A percentile compares a stretch with the other conserved stretches of the same genome.
phyloP scores from a whole-genome alignment of 2,329 filamentous ascomycete species.

The Thyridium curvatum region DNA sequence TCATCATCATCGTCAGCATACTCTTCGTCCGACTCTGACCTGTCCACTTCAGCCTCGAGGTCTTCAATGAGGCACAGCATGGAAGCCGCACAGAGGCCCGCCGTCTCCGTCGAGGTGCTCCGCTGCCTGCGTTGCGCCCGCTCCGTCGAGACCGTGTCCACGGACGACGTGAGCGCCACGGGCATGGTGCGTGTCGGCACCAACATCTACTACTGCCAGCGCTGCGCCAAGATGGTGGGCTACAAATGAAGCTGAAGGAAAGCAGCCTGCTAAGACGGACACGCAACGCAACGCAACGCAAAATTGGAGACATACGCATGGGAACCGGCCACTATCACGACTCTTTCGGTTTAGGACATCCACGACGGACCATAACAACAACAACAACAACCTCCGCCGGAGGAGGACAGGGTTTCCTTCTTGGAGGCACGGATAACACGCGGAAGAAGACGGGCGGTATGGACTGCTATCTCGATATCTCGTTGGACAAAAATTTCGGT shows the following conservation, averaged over 20 bases:
- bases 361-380: too few relatives aligned
- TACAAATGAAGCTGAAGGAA: slow-evolving; percentile 42
- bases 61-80: slow-evolving; percentile 35
- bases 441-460: too few relatives aligned
- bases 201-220: slow-evolving; percentile 61
- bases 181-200: slow-evolving; percentile 61
- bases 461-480: too few relatives aligned
- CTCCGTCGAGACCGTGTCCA: slow-evolving; percentile 53
- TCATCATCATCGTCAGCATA: slow-evolving; percentile 26
- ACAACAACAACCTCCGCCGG: too few relatives aligned
- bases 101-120: slow-evolving; percentile 51
- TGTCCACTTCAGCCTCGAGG: slow-evolving; percentile 28
- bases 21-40: slow-evolving; percentile 33
- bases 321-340: too few relatives aligned
- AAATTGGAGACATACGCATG: too few relatives aligned
- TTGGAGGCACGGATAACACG: too few relatives aligned
- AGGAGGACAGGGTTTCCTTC: too few relatives aligned
- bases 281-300: too few relatives aligned
- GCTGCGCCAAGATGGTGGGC: slow-evolving; percentile 57
- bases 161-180: slow-evolving; percentile 49
- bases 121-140: slow-evolving; percentile 58
- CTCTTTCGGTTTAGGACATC: too few relatives aligned
- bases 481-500: too few relatives aligned
- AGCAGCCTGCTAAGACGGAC: too few relatives aligned
- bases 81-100: slow-evolving; percentile 37